Percentiles rank a stretch among this genome's conserved stretches.
These are phyloP conservation scores for Chlorella sp. DNA, from an alignment of 139 green algal genomes.

Conservation along the genomic window DNA sequence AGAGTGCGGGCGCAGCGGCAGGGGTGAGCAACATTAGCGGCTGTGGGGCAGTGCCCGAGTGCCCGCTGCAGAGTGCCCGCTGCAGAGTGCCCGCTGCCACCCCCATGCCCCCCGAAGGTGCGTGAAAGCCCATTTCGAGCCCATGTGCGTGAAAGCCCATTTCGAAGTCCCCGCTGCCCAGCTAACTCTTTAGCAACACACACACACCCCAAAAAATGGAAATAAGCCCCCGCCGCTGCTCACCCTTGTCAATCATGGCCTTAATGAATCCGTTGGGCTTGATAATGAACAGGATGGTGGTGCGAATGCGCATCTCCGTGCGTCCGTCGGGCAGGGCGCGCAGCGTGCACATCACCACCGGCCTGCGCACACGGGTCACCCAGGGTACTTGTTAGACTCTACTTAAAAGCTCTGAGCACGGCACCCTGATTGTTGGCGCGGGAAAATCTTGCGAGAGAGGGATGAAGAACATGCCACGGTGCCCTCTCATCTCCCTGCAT, in stretches of 20 bases:
- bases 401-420: neutral
- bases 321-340: neutral
- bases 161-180: neutral
- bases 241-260: constrained; percentile 49
- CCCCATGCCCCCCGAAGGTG: no score
- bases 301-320: constrained; percentile 12
- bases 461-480: no score
- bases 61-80: no score
- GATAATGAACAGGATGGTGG: constrained; percentile 43
- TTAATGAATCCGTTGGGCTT: constrained; percentile 56
- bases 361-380: constrained; percentile 6
- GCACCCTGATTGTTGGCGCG: no score
- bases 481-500: no score
- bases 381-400: no score
- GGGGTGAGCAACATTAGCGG: neutral
- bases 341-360: constrained; percentile 13
- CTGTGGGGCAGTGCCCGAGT: neutral
- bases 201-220: no score
- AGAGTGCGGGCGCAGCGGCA: neutral
- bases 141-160: neutral
- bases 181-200: no score
- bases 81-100: no score
- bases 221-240: no score
- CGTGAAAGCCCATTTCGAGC: no score
- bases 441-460: no score